A percentile compares a stretch with the other conserved stretches of the same genome.
phyloP scores from a whole-genome alignment of 257 asterid genomes.

The Salvia miltiorrhiza region DNA sequence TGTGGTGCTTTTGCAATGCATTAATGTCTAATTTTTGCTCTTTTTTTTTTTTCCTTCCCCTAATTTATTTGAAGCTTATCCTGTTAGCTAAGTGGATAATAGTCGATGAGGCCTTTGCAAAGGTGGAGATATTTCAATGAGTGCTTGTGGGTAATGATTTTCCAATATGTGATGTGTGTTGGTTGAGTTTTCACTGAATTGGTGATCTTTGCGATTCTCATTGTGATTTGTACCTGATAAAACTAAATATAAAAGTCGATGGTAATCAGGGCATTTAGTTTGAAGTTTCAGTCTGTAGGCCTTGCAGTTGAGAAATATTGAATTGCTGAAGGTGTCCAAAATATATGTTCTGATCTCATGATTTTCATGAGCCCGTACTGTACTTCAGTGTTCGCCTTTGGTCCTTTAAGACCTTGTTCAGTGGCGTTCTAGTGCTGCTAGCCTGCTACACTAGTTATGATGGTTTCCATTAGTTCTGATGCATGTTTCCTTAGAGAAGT shows the following conservation, averaged over 20 bases:
- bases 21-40: background rate
- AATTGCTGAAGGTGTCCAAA: background rate
- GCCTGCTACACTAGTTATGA: background rate
- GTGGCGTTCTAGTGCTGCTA: background rate
- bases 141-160: background rate
- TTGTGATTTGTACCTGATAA: background rate
- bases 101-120: background rate
- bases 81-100: background rate
- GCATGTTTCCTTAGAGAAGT: background rate
- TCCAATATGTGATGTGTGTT: background rate
- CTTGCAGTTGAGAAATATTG: background rate
- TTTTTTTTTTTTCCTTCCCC: no score
- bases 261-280: background rate
- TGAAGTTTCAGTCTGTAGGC: background rate
- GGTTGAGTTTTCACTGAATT: background rate
- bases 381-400: background rate
- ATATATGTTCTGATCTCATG: background rate
- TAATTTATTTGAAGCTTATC: background rate
- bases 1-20: background rate
- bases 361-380: background rate
- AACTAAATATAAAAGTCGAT: background rate
- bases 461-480: background rate
- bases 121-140: no score
- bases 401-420: background rate
- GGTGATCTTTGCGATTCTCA: background rate